Conservation (phyloP, 441 rosid species). For the Euphorbia corollata region DNA sequence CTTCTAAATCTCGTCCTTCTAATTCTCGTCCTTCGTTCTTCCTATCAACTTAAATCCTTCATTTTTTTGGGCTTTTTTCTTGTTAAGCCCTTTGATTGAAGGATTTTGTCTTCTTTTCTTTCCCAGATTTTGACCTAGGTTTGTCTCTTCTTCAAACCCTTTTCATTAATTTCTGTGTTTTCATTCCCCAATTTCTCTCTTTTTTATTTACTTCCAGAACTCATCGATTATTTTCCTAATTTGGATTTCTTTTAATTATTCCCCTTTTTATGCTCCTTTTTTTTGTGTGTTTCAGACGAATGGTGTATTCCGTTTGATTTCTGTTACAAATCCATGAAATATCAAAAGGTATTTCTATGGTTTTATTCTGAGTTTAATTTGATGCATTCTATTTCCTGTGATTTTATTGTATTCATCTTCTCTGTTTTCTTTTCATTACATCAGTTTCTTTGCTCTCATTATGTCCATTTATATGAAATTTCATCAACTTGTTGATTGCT, state of each 20-base stretch:
- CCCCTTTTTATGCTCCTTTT: neutral
- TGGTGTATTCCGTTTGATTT: slow-evolving; percentile 22
- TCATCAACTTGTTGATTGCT: neutral
- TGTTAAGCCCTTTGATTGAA: slow-evolving; percentile 25
- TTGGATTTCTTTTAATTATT: neutral
- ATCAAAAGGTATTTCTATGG: slow-evolving; percentile 5
- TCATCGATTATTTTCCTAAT: neutral
- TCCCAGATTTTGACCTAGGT: slow-evolving; percentile 24
- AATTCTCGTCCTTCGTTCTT: neutral
- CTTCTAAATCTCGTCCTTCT: neutral
- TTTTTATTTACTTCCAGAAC: neutral
- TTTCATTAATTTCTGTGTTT: neutral
- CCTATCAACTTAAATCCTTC: slow-evolving; percentile 16
- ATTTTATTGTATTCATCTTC: neutral
- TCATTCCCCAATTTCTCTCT: neutral
- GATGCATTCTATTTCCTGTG: neutral
- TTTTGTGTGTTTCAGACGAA: slow-evolving; percentile 12
- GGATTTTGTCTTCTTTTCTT: slow-evolving; percentile 24
- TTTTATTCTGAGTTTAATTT: neutral
- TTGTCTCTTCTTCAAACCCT: neutral
- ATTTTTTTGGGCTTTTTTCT: slow-evolving; percentile 19
- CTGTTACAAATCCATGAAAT: slow-evolving; percentile 7
- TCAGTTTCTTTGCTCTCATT: neutral
- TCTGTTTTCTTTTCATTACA: neutral
- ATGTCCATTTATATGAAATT: neutral